Evolutionary conservation across 345 rosid genomes (phyloP), one percentile per base, ranked within the genome.

Genomic region (Arabidopsis suecica): DNA sequence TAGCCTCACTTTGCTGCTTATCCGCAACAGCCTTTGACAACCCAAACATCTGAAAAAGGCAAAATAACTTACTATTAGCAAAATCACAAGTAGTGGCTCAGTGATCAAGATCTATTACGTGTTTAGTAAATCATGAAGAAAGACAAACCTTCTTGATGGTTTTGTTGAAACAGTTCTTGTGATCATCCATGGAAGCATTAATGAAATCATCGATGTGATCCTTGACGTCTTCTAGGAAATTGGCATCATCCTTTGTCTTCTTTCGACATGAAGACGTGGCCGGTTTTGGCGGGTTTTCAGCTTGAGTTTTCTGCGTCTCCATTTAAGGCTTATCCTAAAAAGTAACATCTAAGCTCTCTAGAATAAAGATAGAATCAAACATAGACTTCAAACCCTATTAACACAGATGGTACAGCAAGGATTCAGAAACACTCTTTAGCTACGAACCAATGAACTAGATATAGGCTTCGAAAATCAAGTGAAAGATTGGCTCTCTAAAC

Each of bases 171-270:
- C 95, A 94, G 18, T 75, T 76, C 84, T 90, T 90, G 81, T 90
- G 97, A 68, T 94, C 98, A 30, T 94, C 95, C 91, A 90, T 84
- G 8, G 95, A 91, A 13, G 97, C 93, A 76, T 84, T 56, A 30
- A 94, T 76, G 82, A 91, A 91, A 47, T 91, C 98, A 69, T 90
- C 96, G 10, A 94, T 85, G 83, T 94, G 97, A 73, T 87, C 95
- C 81, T 87, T 94, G 13, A 91, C 62, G 74, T 91, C 98, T 79
- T 90, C 93, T 41, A 88, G 38, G 76, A 94, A 94, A 55, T 79
- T 83, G 9, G 91, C 89, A 37, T 90, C 86, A 3, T 91, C 97
- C 36, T 55, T 91, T 67, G 69, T 82, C 82, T 80, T 91, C 87
- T 79, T 87, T 12, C 96, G 82, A 67, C 95, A 91, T 33, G 98